phyloP scores from a whole-genome alignment of 2,329 filamentous ascomycete species.

The Aspergillus thermomutatus region DNA sequence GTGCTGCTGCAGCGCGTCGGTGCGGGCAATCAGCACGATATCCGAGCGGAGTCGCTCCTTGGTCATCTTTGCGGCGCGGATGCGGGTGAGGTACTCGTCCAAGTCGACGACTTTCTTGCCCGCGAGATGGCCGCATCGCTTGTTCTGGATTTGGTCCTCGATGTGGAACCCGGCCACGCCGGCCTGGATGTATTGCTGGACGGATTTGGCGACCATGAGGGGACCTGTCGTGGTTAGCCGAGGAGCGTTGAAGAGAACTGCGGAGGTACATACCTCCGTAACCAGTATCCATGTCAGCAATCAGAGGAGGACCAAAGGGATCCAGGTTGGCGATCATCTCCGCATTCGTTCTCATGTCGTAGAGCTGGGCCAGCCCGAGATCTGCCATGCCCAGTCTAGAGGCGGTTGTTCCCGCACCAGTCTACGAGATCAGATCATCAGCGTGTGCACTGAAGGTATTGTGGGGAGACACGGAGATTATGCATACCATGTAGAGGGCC shows the following conservation, averaged over 20 bases:
- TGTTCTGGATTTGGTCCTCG: conserved; percentile 53
- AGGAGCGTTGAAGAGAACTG: too few relatives aligned
- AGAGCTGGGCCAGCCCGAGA: conserved; percentile 58
- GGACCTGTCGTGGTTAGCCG: conserved; percentile 29
- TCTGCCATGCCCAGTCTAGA: conserved; percentile 62
- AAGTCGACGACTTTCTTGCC: conserved; percentile 38
- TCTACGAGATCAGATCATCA: conserved; percentile 46
- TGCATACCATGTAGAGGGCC: conserved; percentile 62
- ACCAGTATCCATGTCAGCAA: conserved; percentile 56
- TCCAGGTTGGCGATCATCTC: conserved; percentile 62
- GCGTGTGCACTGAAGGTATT: not conserved
- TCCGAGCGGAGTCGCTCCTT: conserved; percentile 35
- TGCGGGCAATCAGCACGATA: conserved; percentile 44
- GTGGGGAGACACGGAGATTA: not conserved
- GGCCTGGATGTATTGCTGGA: conserved; percentile 49
- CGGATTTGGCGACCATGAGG: conserved; percentile 46
- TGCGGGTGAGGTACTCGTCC: conserved; percentile 33
- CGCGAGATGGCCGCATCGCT: conserved; percentile 39
- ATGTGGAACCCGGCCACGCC: conserved; percentile 57
- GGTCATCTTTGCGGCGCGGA: conserved; percentile 35
- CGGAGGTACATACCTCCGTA: conserved; percentile 42
- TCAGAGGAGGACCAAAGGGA: conserved; percentile 52
- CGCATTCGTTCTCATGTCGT: conserved; percentile 63
- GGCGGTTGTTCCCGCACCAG: conserved; percentile 60
- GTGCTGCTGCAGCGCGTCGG: conserved; percentile 35